Evolutionary conservation across 192 early-diverging fungal species (phyloP).

Genomic region (Mortierella hygrophila): DNA sequence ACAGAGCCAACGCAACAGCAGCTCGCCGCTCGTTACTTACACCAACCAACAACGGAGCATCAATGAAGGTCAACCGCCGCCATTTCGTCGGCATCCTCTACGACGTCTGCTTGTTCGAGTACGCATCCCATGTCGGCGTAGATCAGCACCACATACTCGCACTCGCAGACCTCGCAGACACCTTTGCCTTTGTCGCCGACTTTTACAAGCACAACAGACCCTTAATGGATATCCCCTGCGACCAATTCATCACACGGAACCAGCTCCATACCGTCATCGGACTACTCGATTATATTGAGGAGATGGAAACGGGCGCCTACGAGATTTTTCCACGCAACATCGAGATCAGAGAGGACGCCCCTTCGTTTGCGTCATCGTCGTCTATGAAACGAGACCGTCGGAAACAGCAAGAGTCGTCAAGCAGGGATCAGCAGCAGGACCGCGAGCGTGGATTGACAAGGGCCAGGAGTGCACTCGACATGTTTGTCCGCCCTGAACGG

Average conservation of each 20-base stretch:
- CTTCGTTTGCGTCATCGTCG: constrained; percentile 35
- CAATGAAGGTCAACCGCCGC: constrained; percentile 47
- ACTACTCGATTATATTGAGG: constrained; percentile 44
- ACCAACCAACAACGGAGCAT: background rate
- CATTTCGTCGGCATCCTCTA: constrained; percentile 48
- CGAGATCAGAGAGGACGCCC: constrained; percentile 39
- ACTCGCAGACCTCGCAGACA: constrained; percentile 43
- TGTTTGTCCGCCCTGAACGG: background rate
- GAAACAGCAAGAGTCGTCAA: background rate
- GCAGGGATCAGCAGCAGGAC: background rate
- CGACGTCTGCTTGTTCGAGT: constrained; percentile 47
- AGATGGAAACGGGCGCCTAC: constrained; percentile 34
- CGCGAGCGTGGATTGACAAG: background rate
- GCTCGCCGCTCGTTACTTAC: background rate
- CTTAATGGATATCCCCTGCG: constrained; percentile 47
- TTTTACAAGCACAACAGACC: constrained; percentile 52
- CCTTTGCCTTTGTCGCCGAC: constrained; percentile 40
- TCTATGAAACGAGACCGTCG: constrained; percentile 21
- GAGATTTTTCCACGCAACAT: constrained; percentile 39
- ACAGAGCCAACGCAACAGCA: too few species aligned
- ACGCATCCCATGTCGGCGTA: constrained; percentile 23
- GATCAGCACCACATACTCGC: constrained; percentile 20
- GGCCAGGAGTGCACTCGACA: background rate
- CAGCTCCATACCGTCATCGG: constrained; percentile 46
- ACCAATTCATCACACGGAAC: constrained; percentile 48